These are phyloP conservation scores for Backusella tuberculispora DNA, from an alignment of 192 early-diverging fungal genomes.

Conservation along the genomic window DNA sequence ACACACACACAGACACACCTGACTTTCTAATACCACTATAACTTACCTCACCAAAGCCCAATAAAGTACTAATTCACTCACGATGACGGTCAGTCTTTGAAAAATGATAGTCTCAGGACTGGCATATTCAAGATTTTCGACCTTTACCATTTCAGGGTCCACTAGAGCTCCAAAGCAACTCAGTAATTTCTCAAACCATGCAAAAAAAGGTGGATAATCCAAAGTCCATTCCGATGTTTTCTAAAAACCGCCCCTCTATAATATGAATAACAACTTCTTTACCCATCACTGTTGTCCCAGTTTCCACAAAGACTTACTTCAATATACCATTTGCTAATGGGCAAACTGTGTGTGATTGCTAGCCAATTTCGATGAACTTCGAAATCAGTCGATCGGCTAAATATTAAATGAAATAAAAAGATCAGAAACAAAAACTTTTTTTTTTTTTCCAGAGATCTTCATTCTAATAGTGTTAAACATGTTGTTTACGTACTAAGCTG, in stretches of 20 bases:
- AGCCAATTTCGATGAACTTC: slow-evolving; percentile 99
- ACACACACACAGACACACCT: too few relatives aligned
- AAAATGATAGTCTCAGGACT: slow-evolving; percentile 73
- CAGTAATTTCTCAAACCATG: slow-evolving; percentile 89
- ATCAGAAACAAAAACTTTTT: not conserved
- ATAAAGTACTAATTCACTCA: slow-evolving; percentile 81
- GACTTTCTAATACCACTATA: not conserved
- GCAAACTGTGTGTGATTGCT: slow-evolving; percentile 86
- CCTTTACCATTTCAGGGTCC: slow-evolving; percentile 78
- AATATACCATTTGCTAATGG: slow-evolving; percentile 85
- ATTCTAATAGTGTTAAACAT: too few relatives aligned
- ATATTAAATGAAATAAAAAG: not conserved
- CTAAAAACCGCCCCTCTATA: slow-evolving; percentile 32
- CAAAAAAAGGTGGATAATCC: slow-evolving; percentile 98
- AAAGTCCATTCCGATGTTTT: slow-evolving; percentile 89
- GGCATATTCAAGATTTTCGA: slow-evolving; percentile 71
- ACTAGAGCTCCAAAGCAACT: slow-evolving; percentile 55
- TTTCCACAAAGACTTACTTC: slow-evolving; percentile 54
- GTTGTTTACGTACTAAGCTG: slow-evolving; percentile 18
- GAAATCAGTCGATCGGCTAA: slow-evolving; percentile 93
- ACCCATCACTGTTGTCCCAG: too few relatives aligned
- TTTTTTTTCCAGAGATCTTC: not conserved
- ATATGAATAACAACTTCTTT: not conserved
- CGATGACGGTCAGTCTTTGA: slow-evolving; percentile 83
- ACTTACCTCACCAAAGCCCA: slow-evolving; percentile 62